Evolutionary conservation across 208 protist species (phyloP).

Genomic region (Crithidia fasciculata): DNA sequence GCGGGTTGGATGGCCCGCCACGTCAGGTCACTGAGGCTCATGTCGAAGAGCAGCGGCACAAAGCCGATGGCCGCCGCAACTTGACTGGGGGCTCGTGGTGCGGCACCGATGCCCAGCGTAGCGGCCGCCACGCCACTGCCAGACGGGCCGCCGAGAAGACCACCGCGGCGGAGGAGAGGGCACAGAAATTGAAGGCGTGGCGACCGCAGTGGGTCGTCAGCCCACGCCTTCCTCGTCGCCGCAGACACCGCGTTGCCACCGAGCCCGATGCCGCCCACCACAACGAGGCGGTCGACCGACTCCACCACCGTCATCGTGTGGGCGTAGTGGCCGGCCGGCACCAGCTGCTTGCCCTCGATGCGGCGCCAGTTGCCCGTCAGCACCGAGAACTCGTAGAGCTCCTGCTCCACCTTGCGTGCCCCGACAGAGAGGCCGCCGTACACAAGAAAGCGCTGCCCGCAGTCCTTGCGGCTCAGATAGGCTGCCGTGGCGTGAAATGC

Average conservation of each 20-base stretch:
- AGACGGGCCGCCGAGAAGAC: not conserved
- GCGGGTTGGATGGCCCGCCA: constrained; percentile 83
- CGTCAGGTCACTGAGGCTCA: constrained; percentile 58
- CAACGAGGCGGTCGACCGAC: constrained; percentile 57
- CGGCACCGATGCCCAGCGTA: constrained; percentile 2
- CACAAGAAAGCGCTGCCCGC: constrained; percentile 77
- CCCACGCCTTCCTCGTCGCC: constrained; percentile 5
- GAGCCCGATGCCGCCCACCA: constrained; percentile 80
- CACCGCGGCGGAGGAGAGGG: constrained; percentile 26
- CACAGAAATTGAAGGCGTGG: constrained; percentile 34
- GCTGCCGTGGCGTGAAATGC: constrained; percentile 66
- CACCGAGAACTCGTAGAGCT: constrained; percentile 89
- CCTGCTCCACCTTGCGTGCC: constrained; percentile 45
- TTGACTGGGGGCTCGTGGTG: not conserved
- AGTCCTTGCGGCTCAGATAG: constrained; percentile 60
- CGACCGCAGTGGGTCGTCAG: constrained; percentile 30
- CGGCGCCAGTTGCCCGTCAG: constrained; percentile 79
- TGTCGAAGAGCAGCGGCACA: constrained; percentile 83
- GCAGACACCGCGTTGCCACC: constrained; percentile 38
- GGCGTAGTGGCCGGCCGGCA: constrained; percentile 78
- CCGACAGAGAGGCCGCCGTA: constrained; percentile 69
- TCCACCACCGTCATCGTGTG: constrained; percentile 73
- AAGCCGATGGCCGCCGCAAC: constrained; percentile 53
- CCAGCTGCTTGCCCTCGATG: constrained; percentile 73
- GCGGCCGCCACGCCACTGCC: constrained; percentile 1